Evolutionary conservation across 306 rosid genomes (phyloP).

Genomic region (Inga oerstediana): DNA sequence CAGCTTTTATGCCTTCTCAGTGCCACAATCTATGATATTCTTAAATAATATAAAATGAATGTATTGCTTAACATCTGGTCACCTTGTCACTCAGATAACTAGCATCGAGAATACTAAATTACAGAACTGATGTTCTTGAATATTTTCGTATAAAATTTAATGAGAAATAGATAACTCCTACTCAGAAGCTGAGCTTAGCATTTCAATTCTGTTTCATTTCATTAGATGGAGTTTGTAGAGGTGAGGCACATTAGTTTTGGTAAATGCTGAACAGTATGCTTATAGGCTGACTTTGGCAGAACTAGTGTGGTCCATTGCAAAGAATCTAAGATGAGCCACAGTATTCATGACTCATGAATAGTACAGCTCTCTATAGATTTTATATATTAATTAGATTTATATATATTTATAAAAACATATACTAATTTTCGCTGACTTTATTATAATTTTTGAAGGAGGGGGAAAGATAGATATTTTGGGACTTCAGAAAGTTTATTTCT

Average conservation of each 20-base stretch:
- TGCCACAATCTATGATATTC: background rate
- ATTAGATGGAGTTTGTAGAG: background rate
- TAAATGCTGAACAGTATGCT: background rate
- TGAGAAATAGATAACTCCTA: background rate
- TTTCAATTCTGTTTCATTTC: background rate
- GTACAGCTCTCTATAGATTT: too few species aligned
- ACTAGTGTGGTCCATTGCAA: background rate
- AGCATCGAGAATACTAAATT: background rate
- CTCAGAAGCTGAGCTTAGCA: background rate
- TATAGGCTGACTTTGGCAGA: background rate
- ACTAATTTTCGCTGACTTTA: too few species aligned
- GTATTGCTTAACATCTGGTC: background rate
- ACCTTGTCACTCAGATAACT: background rate
- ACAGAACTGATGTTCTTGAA: background rate
- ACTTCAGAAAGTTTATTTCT: too few species aligned
- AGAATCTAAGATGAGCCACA: background rate
- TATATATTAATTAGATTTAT: too few species aligned
- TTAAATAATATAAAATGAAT: background rate
- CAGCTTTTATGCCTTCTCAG: background rate
- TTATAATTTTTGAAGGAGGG: too few species aligned
- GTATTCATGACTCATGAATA: background rate
- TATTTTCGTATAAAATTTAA: too few species aligned
- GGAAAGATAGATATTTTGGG: too few species aligned
- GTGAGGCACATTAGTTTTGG: background rate
- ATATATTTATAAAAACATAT: too few species aligned